Evolutionary conservation across 169 alveolate genomes (phyloP).

Genomic region (Plasmodium knowlesi): DNA sequence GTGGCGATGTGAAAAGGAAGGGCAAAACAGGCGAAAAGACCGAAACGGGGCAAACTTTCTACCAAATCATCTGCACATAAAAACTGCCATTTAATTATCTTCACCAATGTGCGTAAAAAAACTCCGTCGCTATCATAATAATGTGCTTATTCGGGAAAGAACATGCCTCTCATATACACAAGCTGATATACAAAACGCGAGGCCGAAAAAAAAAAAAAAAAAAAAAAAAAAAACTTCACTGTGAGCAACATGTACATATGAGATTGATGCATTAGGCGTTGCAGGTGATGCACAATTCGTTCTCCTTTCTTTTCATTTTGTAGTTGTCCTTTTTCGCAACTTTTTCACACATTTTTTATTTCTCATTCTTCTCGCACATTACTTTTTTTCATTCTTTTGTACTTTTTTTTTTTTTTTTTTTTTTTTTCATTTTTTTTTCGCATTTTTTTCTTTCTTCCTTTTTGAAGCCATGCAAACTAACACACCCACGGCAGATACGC

Average conservation of each 20-base stretch:
- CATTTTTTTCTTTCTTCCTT: background rate
- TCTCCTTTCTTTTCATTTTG: background rate
- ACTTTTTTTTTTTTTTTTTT: background rate
- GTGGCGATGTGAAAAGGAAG: background rate
- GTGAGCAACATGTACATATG: background rate
- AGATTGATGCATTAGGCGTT: background rate
- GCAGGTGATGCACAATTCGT: background rate
- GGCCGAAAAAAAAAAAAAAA: background rate
- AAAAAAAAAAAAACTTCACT: background rate
- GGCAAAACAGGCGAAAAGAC: background rate
- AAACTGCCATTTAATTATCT: background rate
- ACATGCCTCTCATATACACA: background rate
- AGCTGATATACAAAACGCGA: background rate
- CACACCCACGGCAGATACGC: background rate
- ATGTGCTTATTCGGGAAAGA: background rate
- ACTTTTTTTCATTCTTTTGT: background rate
- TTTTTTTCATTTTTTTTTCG: background rate
- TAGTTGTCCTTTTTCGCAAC: background rate
- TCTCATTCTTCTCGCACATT: background rate
- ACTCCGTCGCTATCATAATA: background rate
- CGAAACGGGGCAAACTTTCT: background rate
- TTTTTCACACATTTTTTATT: conserved; percentile 12
- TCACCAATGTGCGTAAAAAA: background rate
- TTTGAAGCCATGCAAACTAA: background rate
- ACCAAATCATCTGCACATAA: background rate